phyloP scores from a whole-genome alignment of 2,329 filamentous ascomycete species.

The Apiospora aurea region DNA sequence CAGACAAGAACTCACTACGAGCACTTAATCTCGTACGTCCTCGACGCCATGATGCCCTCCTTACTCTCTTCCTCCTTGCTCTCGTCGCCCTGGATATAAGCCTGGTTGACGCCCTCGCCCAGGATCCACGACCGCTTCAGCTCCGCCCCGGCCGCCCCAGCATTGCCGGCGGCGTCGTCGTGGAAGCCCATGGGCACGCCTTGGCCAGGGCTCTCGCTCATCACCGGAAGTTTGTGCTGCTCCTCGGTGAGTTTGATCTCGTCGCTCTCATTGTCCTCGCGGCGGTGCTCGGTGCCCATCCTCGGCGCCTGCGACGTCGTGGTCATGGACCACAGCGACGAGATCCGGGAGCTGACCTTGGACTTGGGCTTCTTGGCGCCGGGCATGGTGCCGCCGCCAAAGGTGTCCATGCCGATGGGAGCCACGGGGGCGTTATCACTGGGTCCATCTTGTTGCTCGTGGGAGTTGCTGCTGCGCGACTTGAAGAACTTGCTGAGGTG shows the following conservation, averaged over 20 bases:
- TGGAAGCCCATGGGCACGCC: background rate
- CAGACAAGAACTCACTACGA: background rate
- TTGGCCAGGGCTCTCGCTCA: background rate
- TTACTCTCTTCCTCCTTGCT: background rate
- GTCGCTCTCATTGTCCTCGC: conserved; percentile 10
- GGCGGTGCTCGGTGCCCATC: background rate
- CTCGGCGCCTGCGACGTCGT: background rate
- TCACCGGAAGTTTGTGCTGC: no score
- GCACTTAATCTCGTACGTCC: conserved; percentile 1
- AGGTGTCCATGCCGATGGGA: conserved; percentile 26
- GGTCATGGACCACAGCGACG: conserved; percentile 2
- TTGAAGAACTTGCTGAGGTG: conserved; percentile 26
- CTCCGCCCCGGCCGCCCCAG: background rate
- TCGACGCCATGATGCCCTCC: conserved; percentile 5
- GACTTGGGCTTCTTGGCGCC: conserved; percentile 18
- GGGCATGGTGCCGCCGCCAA: conserved; percentile 25
- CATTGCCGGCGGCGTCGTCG: background rate
- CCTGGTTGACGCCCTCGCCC: conserved; percentile 20
- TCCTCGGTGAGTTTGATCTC: conserved; percentile 21
- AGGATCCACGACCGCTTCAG: conserved; percentile 28
- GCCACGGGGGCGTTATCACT: background rate
- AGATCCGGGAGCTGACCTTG: conserved; percentile 3
- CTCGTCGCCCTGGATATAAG: background rate
- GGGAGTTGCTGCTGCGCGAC: conserved; percentile 4
- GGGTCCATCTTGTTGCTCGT: background rate